Base-by-base conservation (phyloP, 2,329 filamentous ascomycete genomes). In the Colletotrichum graminicola region DNA sequence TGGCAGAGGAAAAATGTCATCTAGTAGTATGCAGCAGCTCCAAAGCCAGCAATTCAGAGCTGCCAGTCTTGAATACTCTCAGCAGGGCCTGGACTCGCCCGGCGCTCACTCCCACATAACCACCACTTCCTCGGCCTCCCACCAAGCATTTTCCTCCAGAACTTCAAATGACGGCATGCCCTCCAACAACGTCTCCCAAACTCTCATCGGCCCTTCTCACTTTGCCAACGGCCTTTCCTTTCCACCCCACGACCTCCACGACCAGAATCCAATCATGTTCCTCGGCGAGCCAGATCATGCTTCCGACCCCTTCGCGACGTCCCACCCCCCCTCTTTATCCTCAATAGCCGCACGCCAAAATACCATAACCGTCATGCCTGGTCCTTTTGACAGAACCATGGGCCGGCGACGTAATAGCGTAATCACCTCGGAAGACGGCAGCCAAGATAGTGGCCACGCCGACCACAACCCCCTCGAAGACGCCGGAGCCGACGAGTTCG, bases 401-500 rank as follows among this genome's bases (percentile, higher is more conserved):
- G 73, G 73, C 51, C 76, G 75, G 52, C 73, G 78, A 36, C 73
- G 75, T 26, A 64, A 72, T 16, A 81, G 78, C 67, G 73, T 78
- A 41, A 85, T 85, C 34, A 80, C 76, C 1, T 86, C 86, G 6
- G 87, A 87, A 34, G 83, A 84, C 45, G 82, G 78, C 56, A 84
- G 81, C 52, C 83, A 79, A 34, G 84, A 83, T 51, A 83, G 81
- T 67, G 82, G 79, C 43, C 83, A 82, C 1, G 84, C 83, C 41
- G 81, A 80, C 21, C 80, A 80, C 49, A 85, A 86, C 72, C 82
- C 84, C 2, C 77, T 89, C 59, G 88, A 88, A 56, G 88, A 90
- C 67, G 80, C 84, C 32, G 81, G 85, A 66, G 83, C 84, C 5
- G 89, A 91, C 76, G 89, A 91, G 62, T 91, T 91, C 74, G 88